These are phyloP conservation scores for Spiromastix sp. DNA, from an alignment of 2,329 filamentous ascomycete species.

Conservation along the genomic window DNA sequence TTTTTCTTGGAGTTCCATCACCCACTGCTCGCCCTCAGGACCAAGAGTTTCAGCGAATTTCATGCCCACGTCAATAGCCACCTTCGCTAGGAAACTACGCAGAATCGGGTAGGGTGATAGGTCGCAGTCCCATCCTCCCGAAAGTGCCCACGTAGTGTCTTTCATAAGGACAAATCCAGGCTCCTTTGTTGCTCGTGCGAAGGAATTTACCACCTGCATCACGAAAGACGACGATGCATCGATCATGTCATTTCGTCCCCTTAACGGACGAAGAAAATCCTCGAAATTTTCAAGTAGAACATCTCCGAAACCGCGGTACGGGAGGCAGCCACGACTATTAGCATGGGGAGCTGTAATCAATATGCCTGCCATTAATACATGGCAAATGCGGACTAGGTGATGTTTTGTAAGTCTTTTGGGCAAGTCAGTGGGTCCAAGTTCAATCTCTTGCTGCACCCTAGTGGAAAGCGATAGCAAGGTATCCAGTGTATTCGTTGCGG, in stretches of 20 bases:
- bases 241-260: constrained; percentile 20
- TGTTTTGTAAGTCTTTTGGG: background rate
- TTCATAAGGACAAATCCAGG: constrained; percentile 14
- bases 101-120: constrained; percentile 13
- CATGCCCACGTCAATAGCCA: constrained; percentile 31
- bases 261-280: constrained; percentile 19
- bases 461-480: no score
- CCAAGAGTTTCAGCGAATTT: constrained; percentile 30
- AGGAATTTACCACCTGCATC: constrained; percentile 24
- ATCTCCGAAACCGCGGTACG: no score
- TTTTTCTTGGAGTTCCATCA: constrained; percentile 27
- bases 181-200: constrained; percentile 16
- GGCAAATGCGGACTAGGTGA: constrained; percentile 8
- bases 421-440: constrained; percentile 1
- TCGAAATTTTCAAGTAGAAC: constrained; percentile 19
- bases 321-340: no score
- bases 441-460: constrained; percentile 7
- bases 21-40: constrained; percentile 29
- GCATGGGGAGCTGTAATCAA: no score
- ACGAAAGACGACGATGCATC: constrained; percentile 26
- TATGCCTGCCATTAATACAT: constrained; percentile 12
- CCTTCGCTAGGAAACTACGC: constrained; percentile 22
- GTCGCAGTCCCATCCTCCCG: constrained; percentile 15
- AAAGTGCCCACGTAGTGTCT: constrained; percentile 17
- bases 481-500: no score